Percentiles rank a stretch among this genome's conserved stretches.
phyloP scores from a whole-genome alignment of 495 filamentous ascomycete genomes.

The Penicillium antarcticum region DNA sequence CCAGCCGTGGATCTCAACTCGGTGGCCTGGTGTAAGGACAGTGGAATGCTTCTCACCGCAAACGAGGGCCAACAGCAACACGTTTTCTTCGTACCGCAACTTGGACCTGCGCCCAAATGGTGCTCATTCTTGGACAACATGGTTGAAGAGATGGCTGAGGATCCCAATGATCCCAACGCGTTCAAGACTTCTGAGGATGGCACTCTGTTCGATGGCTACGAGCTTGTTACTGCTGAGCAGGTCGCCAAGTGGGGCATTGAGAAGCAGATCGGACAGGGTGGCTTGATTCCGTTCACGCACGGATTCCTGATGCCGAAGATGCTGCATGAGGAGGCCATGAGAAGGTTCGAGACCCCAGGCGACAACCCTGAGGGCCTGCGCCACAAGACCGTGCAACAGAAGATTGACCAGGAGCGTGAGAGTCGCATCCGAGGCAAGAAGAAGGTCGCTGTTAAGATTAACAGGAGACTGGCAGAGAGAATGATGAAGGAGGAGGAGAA shows the following conservation, averaged over 20 bases:
- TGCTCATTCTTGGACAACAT: conserved; percentile 95
- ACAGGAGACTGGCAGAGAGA: conserved; percentile 79
- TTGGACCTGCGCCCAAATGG: conserved; percentile 91
- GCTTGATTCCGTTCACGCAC: conserved; percentile 90
- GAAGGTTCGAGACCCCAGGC: conserved; percentile 76
- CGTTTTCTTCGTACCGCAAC: conserved; percentile 91
- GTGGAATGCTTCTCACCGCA: conserved; percentile 89
- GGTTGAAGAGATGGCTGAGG: conserved; percentile 96
- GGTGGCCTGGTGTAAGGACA: conserved; percentile 82
- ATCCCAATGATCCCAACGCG: conserved; percentile 64
- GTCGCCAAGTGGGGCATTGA: conserved; percentile 33
- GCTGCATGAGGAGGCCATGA: conserved; percentile 79
- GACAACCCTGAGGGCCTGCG: conserved; percentile 22
- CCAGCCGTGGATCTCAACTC: conserved; percentile 91
- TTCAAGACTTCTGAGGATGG: conserved; percentile 51
- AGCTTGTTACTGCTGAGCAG: conserved; percentile 87
- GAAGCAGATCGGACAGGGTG: background rate
- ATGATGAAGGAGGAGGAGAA: conserved; percentile 77
- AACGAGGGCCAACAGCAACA: conserved; percentile 93
- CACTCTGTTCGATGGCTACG: conserved; percentile 96
- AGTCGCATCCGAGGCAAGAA: conserved; percentile 88
- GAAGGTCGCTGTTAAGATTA: conserved; percentile 88
- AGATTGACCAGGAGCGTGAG: conserved; percentile 90
- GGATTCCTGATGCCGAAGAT: too few relatives aligned
- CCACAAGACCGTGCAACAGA: conserved; percentile 60